A percentile compares a stretch with the other conserved stretches of the same genome.
phyloP scores from a whole-genome alignment of 345 rosid species.

The Eutrema heterophyllum region DNA sequence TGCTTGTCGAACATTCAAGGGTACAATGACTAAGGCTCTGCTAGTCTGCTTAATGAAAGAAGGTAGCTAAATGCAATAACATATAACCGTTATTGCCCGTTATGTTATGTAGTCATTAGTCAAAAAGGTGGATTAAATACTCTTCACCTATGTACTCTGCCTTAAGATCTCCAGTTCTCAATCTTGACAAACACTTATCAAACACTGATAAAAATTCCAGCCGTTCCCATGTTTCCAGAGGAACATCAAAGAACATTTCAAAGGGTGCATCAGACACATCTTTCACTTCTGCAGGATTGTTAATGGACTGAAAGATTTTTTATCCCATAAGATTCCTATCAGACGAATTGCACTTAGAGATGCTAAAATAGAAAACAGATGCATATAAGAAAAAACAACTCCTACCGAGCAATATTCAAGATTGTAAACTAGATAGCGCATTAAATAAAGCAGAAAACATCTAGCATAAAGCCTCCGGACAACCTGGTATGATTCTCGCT shows the following conservation, averaged over 20 bases:
- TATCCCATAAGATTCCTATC: slow-evolving; percentile 45
- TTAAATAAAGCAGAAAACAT: too few species aligned
- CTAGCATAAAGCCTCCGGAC: too few species aligned
- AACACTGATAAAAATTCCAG: background rate
- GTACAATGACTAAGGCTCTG: slow-evolving; percentile 46
- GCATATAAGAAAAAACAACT: too few species aligned
- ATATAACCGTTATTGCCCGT: background rate
- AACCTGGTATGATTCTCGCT: too few species aligned
- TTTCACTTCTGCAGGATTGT: slow-evolving; percentile 49
- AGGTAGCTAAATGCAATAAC: slow-evolving; percentile 52
- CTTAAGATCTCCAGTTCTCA: slow-evolving; percentile 53
- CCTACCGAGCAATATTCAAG: too few species aligned
- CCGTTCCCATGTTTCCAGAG: background rate
- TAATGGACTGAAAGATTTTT: slow-evolving; percentile 41
- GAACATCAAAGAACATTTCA: slow-evolving; percentile 63
- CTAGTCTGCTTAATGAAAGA: slow-evolving; percentile 43
- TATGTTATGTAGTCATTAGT: slow-evolving; percentile 20
- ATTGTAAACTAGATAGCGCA: too few species aligned
- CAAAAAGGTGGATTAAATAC: slow-evolving; percentile 46
- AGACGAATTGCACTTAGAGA: slow-evolving; percentile 23
- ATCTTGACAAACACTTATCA: slow-evolving; percentile 33
- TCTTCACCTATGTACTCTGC: background rate
- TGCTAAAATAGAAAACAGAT: too few species aligned
- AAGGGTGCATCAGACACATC: slow-evolving; percentile 40
- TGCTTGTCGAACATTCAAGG: slow-evolving; percentile 26